Percentiles rank a stretch among this genome's conserved stretches.
These are phyloP conservation scores for Syzygium oleosum DNA, from an alignment of 345 rosid genomes.

Conservation along the genomic window DNA sequence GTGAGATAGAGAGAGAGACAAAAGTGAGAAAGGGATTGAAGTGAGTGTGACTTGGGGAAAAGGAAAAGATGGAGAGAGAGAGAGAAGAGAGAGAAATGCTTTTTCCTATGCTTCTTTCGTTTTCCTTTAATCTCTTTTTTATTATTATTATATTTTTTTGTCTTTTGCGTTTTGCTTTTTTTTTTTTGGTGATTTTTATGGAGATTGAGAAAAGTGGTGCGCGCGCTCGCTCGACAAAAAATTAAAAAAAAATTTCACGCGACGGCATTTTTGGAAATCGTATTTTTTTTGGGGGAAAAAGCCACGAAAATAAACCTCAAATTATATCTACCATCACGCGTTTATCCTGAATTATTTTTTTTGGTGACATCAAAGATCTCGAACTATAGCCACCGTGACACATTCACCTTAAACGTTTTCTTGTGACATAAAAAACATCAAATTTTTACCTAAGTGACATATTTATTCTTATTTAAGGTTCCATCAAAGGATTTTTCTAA, in stretches of 20 bases:
- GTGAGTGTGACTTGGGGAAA: conserved; percentile 15
- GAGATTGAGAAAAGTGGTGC: not conserved
- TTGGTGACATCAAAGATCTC: not conserved
- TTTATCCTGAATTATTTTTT: too few species aligned
- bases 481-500: too few species aligned
- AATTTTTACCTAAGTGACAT: too few species aligned
- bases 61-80: conserved; percentile 1
- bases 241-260: too few species aligned
- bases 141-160: not conserved
- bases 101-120: not conserved
- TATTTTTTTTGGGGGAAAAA: too few species aligned
- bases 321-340: accelerated
- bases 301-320: too few species aligned
- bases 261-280: too few species aligned
- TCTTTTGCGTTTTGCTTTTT: not conserved
- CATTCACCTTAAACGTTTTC: too few species aligned
- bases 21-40: conserved; percentile 22
- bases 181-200: not conserved
- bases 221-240: not conserved
- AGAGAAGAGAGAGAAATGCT: not conserved
- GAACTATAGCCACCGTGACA: accelerated
- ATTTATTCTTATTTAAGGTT: too few species aligned
- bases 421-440: too few species aligned
- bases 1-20: conserved; percentile 1
- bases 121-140: not conserved